phyloP scores from a whole-genome alignment of 2,329 filamentous ascomycete genomes.

The Exophiala alcalophila region DNA sequence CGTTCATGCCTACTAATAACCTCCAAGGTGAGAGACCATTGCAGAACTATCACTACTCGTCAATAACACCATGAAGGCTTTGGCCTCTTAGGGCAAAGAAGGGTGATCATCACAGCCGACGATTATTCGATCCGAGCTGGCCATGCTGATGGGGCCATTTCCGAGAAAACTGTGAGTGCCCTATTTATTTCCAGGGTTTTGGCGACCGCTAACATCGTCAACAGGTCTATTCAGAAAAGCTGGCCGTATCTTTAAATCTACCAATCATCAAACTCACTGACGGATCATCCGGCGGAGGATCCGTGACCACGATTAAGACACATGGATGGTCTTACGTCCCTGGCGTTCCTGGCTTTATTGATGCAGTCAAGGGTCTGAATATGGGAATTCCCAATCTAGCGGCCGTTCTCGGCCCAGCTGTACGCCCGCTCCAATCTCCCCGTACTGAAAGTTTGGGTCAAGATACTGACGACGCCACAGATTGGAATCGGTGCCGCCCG shows the following conservation, averaged over 20 bases:
- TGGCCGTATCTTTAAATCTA: slow-evolving; percentile 60
- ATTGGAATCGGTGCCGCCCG: slow-evolving; percentile 60
- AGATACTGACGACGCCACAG: not conserved
- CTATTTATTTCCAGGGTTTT: too few species aligned
- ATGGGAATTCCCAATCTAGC: slow-evolving; percentile 63
- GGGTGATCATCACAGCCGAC: slow-evolving; percentile 60
- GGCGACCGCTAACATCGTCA: too few species aligned
- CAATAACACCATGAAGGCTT: not conserved
- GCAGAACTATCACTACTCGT: too few species aligned
- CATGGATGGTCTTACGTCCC: slow-evolving; percentile 60
- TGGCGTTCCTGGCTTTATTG: slow-evolving; percentile 52
- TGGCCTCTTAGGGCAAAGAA: slow-evolving; percentile 5
- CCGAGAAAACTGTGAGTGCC: slow-evolving; percentile 51
- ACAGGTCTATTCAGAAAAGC: slow-evolving; percentile 56
- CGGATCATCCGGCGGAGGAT: slow-evolving; percentile 58
- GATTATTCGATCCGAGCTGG: slow-evolving; percentile 63
- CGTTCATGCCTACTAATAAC: slow-evolving; percentile 60
- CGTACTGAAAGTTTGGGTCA: not conserved
- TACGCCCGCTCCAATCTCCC: too few species aligned
- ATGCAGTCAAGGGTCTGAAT: slow-evolving; percentile 44
- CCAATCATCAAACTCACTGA: slow-evolving; percentile 65
- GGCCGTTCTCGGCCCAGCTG: slow-evolving; percentile 60
- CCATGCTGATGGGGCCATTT: slow-evolving; percentile 60
- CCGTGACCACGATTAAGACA: slow-evolving; percentile 24
- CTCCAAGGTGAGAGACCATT: slow-evolving; percentile 53